Base-by-base conservation (phyloP, 2,329 filamentous ascomycete genomes). In the Alternaria sp. region DNA sequence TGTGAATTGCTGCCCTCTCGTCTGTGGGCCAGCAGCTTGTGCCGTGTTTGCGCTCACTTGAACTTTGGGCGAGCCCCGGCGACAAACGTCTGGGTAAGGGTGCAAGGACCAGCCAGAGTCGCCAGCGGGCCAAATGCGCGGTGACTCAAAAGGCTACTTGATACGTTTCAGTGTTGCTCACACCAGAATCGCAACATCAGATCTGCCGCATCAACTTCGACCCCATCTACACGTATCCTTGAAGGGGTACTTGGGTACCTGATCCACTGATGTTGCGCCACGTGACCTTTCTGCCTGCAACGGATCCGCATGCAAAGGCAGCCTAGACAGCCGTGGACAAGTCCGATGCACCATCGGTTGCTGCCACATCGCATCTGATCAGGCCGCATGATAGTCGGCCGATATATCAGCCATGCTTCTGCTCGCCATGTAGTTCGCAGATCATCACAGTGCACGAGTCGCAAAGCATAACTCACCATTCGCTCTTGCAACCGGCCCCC, bases 361-460 rank as follows among this genome's bases (percentile, higher is more conserved):
- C 47, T 51, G 68, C 65, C 65, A 70, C 57, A 57, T 63, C 51
- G 21, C 62, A 65, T 69, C 65, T 69, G 64, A 69, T 63, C 67
- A 66, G 60, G 67, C 66, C 66, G 65, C 63, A 63, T 68, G 68
- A 72, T 69, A 62, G 32, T 61, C 28, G 30, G 40, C 50, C 50
- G 26, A 10, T 58, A 28, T 49, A 58, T 43, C 65, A 57, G 57
- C 67, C 49, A 55, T 62, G 59, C 56, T 43, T 49, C 56, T 56
- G 56, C 51, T 56, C 46, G 19, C 26, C 50, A 73, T 72, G 73
- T 68, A 70, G 63, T 54, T 59, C 43, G 32, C 25, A 47, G 21
- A 32, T 58, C 45, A 43, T 26, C 51, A 11, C 44, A 21, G 60
- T 46, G 49, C 59, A 64, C 64, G 58, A 63, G 47, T 66, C 63